Base-by-base conservation (phyloP, 2,329 filamentous ascomycete genomes). In the Venturia oleaginea region DNA sequence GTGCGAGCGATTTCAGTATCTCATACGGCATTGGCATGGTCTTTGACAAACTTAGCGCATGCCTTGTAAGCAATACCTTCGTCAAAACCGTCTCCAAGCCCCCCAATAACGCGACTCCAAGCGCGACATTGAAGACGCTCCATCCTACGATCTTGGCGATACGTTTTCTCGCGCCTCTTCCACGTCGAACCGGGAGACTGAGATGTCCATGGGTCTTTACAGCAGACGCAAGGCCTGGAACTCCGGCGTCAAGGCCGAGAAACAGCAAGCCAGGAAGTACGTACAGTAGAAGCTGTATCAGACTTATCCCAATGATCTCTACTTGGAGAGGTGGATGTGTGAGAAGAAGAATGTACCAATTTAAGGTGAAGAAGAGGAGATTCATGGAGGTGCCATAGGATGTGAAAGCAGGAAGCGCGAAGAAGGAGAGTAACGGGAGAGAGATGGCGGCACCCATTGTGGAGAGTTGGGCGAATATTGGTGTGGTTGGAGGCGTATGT, bases 11-110 rank as follows among this genome's bases (percentile, higher is more conserved):
- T 69, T 81, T 84, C 6, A 78, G 71, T 62, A 89, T 81, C 0
- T 75, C 79, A 81, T 84, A 88, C 0, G 87, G 86, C 70, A 87
- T 78, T 0, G 86, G 86, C 2, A 89, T 73, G 4, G 74, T 76
- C 46, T 84, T 83, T 24, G 84, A 83, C 15, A 89, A 76, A 67
- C 80, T 83, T 67, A 89, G 72, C 19, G 80, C 78, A 68, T 83
- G 85, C 64, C 78, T 74, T 7, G 88, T 71, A 1, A 78, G 74
- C 7, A 89, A 71, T 1, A 82, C 71, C 54, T 80, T 75, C 0
- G 82, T 86, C 15, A 84, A 78, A 5, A 83, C 57, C 40, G 78
- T 74, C 67, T 89, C 87, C 27, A 87, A 72, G 0, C 70, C 74
- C 0, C 77, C 80, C 69, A 89, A 86, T n/a, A 66, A 32, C 22